Evolutionary conservation across 345 rosid genomes (phyloP).

Genomic region (Physaria fendleri): DNA sequence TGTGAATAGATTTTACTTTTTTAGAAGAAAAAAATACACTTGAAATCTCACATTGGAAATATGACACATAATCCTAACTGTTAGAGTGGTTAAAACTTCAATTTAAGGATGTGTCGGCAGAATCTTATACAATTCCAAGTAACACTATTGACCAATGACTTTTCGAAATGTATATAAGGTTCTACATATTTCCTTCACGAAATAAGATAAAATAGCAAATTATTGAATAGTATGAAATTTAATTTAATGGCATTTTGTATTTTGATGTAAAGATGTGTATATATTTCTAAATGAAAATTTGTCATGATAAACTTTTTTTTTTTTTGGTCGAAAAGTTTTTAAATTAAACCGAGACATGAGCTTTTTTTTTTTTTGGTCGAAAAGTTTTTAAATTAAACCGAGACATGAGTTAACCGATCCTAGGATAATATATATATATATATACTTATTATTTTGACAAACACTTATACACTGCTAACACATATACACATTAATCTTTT

Average conservation of each 20-base stretch:
- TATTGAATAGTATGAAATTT: not conserved
- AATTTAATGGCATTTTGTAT: not conserved
- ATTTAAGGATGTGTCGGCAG: constrained; percentile 11
- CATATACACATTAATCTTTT: too few relatives aligned
- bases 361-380: too few relatives aligned
- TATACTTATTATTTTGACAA: too few relatives aligned
- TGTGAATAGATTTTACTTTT: too few relatives aligned
- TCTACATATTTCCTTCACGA: not conserved
- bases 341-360: too few relatives aligned
- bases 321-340: too few relatives aligned
- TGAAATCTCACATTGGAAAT: not conserved
- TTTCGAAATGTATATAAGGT: not conserved
- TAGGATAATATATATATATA: too few relatives aligned
- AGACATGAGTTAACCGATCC: too few relatives aligned
- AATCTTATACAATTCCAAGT: not conserved
- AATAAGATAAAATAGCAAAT: not conserved
- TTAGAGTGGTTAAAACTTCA: not conserved
- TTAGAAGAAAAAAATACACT: not conserved
- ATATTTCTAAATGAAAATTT: not conserved
- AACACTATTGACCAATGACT: not conserved
- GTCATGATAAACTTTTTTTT: not conserved
- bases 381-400: too few relatives aligned
- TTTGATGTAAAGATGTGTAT: not conserved
- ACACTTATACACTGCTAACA: too few relatives aligned
- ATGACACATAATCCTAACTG: not conserved